phyloP scores from a whole-genome alignment of 345 rosid species.

The Eucalyptus sideroxylon region DNA sequence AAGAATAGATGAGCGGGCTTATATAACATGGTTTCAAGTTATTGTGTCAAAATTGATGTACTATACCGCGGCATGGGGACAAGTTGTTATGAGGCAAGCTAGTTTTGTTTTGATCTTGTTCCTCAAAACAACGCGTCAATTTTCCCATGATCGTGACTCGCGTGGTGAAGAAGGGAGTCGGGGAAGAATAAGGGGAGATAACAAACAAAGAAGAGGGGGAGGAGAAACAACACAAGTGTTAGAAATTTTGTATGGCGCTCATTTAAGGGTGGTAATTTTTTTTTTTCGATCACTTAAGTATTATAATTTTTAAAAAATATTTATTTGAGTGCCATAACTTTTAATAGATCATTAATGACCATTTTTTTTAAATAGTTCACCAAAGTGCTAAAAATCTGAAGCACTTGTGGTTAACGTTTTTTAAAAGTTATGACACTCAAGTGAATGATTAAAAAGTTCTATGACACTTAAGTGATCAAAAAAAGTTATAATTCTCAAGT shows the following conservation, averaged over 20 bases:
- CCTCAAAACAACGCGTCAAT: background rate
- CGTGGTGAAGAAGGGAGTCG: background rate
- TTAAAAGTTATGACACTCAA: no score
- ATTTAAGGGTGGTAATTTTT: no score
- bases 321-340: background rate
- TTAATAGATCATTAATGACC: background rate
- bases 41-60: background rate
- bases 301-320: no score
- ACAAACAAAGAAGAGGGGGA: background rate
- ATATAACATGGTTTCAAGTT: background rate
- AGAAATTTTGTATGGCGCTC: no score
- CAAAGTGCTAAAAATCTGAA: background rate
- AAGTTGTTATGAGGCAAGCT: background rate
- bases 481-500: background rate
- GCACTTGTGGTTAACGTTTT: no score
- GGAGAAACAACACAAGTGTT: no score
- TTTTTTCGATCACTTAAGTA: background rate
- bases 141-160: background rate
- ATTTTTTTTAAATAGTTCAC: background rate
- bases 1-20: background rate
- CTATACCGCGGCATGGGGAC: background rate
- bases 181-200: background rate
- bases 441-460: no score
- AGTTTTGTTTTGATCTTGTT: background rate
- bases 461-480: fast-evolving